These are phyloP conservation scores for Eimeria maxima DNA, from an alignment of 169 alveolate species.

Conservation along the genomic window DNA sequence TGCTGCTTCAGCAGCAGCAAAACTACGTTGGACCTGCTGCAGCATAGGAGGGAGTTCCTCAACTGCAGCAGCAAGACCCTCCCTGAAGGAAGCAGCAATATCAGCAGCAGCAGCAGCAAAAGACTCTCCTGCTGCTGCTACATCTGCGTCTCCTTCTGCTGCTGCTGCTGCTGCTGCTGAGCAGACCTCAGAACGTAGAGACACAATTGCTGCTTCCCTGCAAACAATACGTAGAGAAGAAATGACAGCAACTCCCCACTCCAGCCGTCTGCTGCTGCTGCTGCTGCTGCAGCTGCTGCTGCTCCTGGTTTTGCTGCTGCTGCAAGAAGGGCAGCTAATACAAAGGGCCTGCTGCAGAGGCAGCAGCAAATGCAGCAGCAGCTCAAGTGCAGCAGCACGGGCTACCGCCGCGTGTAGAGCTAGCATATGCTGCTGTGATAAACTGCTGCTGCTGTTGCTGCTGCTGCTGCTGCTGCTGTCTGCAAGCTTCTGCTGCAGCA, in stretches of 20 bases:
- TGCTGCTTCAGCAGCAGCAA: neutral
- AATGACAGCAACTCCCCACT: neutral
- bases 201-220: neutral
- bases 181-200: neutral
- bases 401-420: neutral
- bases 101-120: too few relatives aligned
- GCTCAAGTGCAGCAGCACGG: slow-evolving; percentile 23
- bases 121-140: neutral
- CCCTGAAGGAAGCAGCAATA: too few relatives aligned
- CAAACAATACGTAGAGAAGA: neutral
- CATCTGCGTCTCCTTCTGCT: neutral
- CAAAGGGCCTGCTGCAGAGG: slow-evolving; percentile 9
- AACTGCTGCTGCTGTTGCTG: slow-evolving; percentile 5
- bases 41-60: neutral
- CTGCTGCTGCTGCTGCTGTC: neutral
- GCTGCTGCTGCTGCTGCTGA: neutral
- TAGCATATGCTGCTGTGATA: neutral
- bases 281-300: too few relatives aligned
- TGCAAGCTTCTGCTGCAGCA: neutral
- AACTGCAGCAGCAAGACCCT: too few relatives aligned
- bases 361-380: slow-evolving; percentile 1
- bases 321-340: neutral
- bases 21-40: neutral
- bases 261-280: neutral
- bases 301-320: slow-evolving; percentile 14